A percentile compares a stretch with the other conserved stretches of the same genome.
These are phyloP conservation scores for Erythrobasidium yunnanense DNA, from an alignment of 768 basidiomycete species.

Conservation along the genomic window DNA sequence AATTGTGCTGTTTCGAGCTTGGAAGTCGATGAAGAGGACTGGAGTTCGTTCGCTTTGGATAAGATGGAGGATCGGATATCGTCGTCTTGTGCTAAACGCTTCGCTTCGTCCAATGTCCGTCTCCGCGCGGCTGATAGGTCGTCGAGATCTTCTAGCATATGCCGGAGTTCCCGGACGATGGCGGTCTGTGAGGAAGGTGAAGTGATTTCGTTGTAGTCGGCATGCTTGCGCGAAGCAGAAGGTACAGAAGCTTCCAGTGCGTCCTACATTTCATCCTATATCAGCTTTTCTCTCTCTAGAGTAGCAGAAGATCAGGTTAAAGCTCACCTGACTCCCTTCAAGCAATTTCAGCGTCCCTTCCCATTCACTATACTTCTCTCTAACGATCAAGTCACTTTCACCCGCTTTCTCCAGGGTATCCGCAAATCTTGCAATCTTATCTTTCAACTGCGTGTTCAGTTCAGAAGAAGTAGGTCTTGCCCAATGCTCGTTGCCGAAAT, in stretches of 20 bases:
- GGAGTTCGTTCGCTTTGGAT: conserved; percentile 56
- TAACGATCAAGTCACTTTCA: conserved; percentile 63
- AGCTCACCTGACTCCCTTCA: conserved; percentile 54
- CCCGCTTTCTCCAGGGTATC: conserved; percentile 60
- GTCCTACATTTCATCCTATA: conserved; percentile 44
- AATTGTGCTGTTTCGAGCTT: conserved; percentile 66
- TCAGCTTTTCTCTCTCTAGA: background rate
- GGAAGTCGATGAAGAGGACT: conserved; percentile 44
- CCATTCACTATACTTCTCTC: conserved; percentile 82
- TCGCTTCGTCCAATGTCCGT: conserved; percentile 56
- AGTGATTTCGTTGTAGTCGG: conserved; percentile 36
- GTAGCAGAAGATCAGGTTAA: no score
- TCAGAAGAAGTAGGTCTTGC: conserved; percentile 60
- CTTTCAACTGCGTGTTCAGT: conserved; percentile 62
- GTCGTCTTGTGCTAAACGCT: conserved; percentile 54
- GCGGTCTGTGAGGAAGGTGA: conserved; percentile 38
- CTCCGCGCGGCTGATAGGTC: conserved; percentile 55
- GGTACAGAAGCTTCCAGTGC: conserved; percentile 60
- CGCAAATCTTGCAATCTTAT: conserved; percentile 61
- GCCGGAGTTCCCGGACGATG: conserved; percentile 61
- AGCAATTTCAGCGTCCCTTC: conserved; percentile 60
- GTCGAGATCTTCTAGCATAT: conserved; percentile 67
- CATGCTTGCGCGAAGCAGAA: conserved; percentile 40
- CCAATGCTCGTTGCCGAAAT: conserved; percentile 38
- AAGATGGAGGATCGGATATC: conserved; percentile 63